Base-by-base conservation (phyloP, 495 filamentous ascomycete species). In the Sporormia fimetaria region DNA sequence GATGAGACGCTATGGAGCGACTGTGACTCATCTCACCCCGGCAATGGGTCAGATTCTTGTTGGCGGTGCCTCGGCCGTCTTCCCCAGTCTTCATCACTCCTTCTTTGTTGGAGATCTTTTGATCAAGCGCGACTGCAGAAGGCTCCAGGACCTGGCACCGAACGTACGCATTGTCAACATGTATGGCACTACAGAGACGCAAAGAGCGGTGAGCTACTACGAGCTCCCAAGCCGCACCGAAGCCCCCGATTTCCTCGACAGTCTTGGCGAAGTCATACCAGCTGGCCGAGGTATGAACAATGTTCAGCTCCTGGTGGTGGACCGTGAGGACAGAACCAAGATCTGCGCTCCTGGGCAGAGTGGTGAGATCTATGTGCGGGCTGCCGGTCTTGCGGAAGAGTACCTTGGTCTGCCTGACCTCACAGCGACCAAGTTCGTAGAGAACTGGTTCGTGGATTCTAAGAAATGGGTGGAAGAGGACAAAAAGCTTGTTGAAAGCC, bases 21-120 rank as follows among this genome's bases (percentile, higher is more conserved):
- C 83, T 11, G 78, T 90, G 23, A 88, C 87, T 3, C 90, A 95
- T 57, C 67, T 98, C 11, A 98, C 90, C 0, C 90, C 90, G 4
- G 90, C 87, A 25, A 85, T 96, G 87, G 88, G 88, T 35, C 87
- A 96, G 55, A 90, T 98, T 36, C 67, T 98, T 1, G 81, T 93
- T 21, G 53, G 53, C 23, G 90, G 88, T 25, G 85, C 83, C 49
- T 82, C 85, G 5, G 73, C 77, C 0, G 66, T 83, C 48, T 93
- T 94, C 57, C 78, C 83, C 7, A 63, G 69, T 15, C 71, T 98
- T 7, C 74, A 84, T 54, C 72, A 78, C 45, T 83, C 81, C 30
- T 92, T 94, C 70, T 95, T 94, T 52, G 90, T 98, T 5, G 90
- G 90, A 21, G 90, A 98, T 55, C 71, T 95, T 10, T 49, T 98